These are phyloP conservation scores for Rhazya stricta DNA, from an alignment of 257 asterid genomes.

Conservation along the genomic window DNA sequence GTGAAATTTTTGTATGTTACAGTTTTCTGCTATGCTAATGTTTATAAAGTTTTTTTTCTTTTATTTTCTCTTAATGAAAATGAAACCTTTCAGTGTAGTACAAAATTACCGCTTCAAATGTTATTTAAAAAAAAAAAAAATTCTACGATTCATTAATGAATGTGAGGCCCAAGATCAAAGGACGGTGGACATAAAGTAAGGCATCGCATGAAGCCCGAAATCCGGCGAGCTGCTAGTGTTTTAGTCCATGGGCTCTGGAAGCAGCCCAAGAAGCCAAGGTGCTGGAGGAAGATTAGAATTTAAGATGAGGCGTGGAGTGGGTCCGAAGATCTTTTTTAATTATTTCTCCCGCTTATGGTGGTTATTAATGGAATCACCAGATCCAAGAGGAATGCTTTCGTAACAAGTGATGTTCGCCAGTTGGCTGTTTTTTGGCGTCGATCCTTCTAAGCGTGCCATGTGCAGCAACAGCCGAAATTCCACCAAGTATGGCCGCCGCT, in stretches of 20 bases:
- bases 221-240: no score
- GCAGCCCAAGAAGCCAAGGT: no score
- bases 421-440: neutral
- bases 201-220: no score
- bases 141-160: no score
- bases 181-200: no score
- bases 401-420: conserved; percentile 17
- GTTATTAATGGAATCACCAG: conserved; percentile 16
- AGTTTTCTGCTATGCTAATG: neutral
- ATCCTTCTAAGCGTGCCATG: neutral
- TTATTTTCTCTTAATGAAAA: neutral
- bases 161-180: no score
- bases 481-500: conserved; percentile 4
- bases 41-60: no score
- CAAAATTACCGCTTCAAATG: neutral
- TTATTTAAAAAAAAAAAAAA: no score
- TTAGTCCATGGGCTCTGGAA: no score
- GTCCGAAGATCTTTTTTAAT: no score
- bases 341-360: neutral
- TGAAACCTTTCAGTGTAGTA: neutral
- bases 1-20: neutral
- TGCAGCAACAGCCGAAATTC: conserved; percentile 8
- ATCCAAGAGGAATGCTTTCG: conserved; percentile 40
- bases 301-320: neutral
- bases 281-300: neutral